Conservation (phyloP, 2,329 filamentous ascomycete genomes). For the Colletotrichum sublineola region DNA sequence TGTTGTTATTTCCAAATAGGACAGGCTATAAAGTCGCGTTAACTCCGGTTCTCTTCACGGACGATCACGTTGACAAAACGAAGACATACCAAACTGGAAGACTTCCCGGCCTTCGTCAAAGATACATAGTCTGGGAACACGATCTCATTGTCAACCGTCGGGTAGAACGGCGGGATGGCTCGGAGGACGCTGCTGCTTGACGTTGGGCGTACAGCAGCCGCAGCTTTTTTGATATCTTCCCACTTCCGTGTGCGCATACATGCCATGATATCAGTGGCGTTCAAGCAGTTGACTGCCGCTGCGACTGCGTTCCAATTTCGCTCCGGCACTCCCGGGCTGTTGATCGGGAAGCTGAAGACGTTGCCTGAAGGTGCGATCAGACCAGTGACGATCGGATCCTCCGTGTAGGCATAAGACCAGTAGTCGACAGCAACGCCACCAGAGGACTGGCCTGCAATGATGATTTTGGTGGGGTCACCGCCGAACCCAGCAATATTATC, state of each 20-base stretch:
- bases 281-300: constrained; percentile 49
- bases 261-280: constrained; percentile 46
- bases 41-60: not conserved
- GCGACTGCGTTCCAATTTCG: constrained; percentile 60
- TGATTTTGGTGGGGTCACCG: constrained; percentile 57
- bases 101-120: constrained; percentile 51
- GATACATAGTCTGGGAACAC: constrained; percentile 58
- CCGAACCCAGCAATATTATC: constrained; percentile 62
- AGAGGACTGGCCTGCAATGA: constrained; percentile 60
- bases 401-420: constrained; percentile 62
- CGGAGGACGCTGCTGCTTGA: constrained; percentile 53
- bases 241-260: constrained; percentile 56
- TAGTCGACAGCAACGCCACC: constrained; percentile 58
- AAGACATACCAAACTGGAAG: constrained; percentile 48
- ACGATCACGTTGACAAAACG: no score
- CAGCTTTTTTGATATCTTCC: constrained; percentile 53
- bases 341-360: constrained; percentile 60
- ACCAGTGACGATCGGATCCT: constrained; percentile 63
- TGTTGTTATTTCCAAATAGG: constrained; percentile 58
- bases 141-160: constrained; percentile 54
- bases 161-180: constrained; percentile 57
- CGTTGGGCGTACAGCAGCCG: constrained; percentile 51
- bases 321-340: constrained; percentile 50
- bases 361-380: constrained; percentile 62
- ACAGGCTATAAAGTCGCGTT: constrained; percentile 50